Evolutionary conservation across 371 early-diverging fungal species (phyloP), one percentile per base, ranked within the genome.

Genomic region (Aphelidium insulamus): DNA sequence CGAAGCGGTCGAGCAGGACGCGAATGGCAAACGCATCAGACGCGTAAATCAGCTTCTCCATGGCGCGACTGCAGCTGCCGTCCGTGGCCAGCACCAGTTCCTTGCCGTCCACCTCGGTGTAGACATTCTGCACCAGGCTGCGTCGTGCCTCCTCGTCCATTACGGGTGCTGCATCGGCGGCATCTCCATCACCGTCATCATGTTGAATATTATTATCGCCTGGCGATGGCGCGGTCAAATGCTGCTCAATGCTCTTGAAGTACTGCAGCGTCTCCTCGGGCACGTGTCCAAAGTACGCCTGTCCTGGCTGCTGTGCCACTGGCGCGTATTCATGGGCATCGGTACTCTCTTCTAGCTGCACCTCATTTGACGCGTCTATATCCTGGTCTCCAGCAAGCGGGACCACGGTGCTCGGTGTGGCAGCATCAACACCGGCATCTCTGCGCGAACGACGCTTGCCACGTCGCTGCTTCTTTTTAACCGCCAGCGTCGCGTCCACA

Each of bases 51-150:
- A 85, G 38, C 46, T 80, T 83, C 33, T 85, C 84, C 21, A 85
- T 47, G 21, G 78, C 66, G 7, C 72, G 47, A 0, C 80, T 77
- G 44, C 76, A 67, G n/a, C 68, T 68, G 24, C 71, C 67, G 39
- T 82, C 78, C 0, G 71, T 66, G 0, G 76, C 68, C 11, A 83
- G 43, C 18, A 63, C 48, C 23, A 75, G 44, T 41, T 82, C 81
- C 34, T 75, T 70, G 33, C 68, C 71, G 22, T 73, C 66, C 9
- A 81, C 61, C 52, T 81, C 84, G 12, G 44, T 46, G 37, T 69
- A 83, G 2, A 78, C 73, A 48, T 75, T 79, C 27, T 62, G 56
- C 33, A 85, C 54, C 46, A 85, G n/a, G n/a, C n/a, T n/a, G n/a
- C n/a, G n/a, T n/a, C n/a, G n/a, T n/a, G n/a, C n/a, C n/a, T n/a